A percentile compares a stretch with the other conserved stretches of the same genome.
These are phyloP conservation scores for Aspergillus novofumigatus DNA, from an alignment of 2,329 filamentous ascomycete species.

Conservation along the genomic window DNA sequence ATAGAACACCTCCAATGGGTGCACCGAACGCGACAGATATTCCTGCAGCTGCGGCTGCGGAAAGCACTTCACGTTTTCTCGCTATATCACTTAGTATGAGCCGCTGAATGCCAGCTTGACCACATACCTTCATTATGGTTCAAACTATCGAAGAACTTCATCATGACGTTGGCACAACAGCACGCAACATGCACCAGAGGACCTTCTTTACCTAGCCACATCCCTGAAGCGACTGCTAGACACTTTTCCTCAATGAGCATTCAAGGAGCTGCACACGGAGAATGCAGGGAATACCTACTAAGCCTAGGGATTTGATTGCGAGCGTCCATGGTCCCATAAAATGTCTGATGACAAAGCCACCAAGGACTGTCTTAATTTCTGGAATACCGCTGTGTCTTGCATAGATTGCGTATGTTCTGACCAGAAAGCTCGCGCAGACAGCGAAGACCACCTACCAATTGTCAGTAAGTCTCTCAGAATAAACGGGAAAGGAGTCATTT, in stretches of 20 bases:
- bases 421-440: slow-evolving; percentile 69
- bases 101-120: neutral
- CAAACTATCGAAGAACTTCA: slow-evolving; percentile 78
- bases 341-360: slow-evolving; percentile 84
- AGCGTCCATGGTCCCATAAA: slow-evolving; percentile 89
- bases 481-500: neutral
- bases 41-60: slow-evolving; percentile 84
- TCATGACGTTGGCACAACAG: slow-evolving; percentile 90
- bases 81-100: slow-evolving; percentile 49
- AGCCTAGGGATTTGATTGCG: slow-evolving; percentile 79
- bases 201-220: slow-evolving; percentile 97
- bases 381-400: slow-evolving; percentile 95
- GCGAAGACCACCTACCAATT: slow-evolving; percentile 66
- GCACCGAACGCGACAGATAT: slow-evolving; percentile 94
- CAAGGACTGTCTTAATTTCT: slow-evolving; percentile 94
- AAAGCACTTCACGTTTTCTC: slow-evolving; percentile 87
- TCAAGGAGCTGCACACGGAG: neutral
- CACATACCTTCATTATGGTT: slow-evolving; percentile 76
- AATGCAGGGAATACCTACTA: slow-evolving; percentile 51
- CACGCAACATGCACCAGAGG: slow-evolving; percentile 94
- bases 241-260: slow-evolving; percentile 52
- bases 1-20: slow-evolving; percentile 89
- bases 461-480: slow-evolving; percentile 18
- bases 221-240: slow-evolving; percentile 83
- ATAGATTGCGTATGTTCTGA: slow-evolving; percentile 78